phyloP scores from a whole-genome alignment of 768 basidiomycete genomes.

The Mycena leptocephala region DNA sequence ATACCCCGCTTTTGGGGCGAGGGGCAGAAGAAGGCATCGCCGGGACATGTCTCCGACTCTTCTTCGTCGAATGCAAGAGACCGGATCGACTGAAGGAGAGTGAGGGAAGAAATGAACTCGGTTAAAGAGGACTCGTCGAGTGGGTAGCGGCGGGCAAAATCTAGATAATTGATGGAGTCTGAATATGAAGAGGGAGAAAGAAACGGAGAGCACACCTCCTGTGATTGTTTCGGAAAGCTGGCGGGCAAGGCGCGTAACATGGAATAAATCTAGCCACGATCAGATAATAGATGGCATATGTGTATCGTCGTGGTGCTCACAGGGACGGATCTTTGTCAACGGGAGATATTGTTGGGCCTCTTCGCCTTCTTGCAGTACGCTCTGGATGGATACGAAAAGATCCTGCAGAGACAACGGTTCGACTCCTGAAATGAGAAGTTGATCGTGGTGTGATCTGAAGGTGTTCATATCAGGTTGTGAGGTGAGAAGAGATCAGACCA shows the following conservation, averaged over 20 bases:
- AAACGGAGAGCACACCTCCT: not conserved
- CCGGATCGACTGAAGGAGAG: not conserved
- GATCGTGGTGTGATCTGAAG: conserved; percentile 19
- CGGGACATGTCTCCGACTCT: not conserved
- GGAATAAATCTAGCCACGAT: conserved; percentile 2
- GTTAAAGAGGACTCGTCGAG: conserved; percentile 3
- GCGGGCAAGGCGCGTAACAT: conserved; percentile 3
- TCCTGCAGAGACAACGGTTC: not conserved
- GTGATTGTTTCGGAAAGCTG: conserved; percentile 15
- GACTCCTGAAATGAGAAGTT: conserved; percentile 8
- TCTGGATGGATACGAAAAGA: not conserved
- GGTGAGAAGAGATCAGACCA: not conserved
- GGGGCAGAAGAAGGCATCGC: not conserved
- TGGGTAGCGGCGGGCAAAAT: conserved; percentile 13
- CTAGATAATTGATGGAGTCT: not conserved
- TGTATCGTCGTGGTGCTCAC: not conserved
- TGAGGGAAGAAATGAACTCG: not conserved
- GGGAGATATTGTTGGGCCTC: not conserved
- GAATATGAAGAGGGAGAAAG: not conserved
- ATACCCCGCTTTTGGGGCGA: not conserved
- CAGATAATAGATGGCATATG: not conserved
- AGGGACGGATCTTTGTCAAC: not conserved
- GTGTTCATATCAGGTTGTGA: not conserved
- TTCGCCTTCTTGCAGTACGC: not conserved
- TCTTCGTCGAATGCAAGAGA: not conserved